phyloP scores from a whole-genome alignment of 106 monocot species.

The Allium sativum region DNA sequence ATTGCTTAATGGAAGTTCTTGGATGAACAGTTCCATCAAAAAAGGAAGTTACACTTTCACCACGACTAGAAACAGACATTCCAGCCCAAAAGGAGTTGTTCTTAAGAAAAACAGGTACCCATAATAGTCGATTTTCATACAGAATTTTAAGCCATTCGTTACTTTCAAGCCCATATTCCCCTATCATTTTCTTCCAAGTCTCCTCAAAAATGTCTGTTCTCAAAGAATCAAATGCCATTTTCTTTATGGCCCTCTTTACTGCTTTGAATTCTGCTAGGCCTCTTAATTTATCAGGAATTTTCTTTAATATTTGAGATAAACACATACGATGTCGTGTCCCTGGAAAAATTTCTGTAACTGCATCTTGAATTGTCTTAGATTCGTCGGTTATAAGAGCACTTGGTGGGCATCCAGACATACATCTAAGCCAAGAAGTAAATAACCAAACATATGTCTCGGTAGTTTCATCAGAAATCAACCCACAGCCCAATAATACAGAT shows the following conservation, averaged over 20 bases:
- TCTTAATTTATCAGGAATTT: slow-evolving; percentile 41
- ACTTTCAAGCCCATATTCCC: slow-evolving; percentile 27
- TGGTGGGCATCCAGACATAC: slow-evolving; percentile 31
- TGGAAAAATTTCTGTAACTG: slow-evolving; percentile 36
- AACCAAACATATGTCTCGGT: slow-evolving; percentile 49
- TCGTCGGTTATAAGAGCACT: slow-evolving; percentile 47
- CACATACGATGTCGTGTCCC: slow-evolving; percentile 33
- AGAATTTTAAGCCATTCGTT: slow-evolving; percentile 49
- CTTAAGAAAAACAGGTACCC: slow-evolving; percentile 67
- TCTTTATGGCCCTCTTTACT: slow-evolving; percentile 34
- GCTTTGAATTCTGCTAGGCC: slow-evolving; percentile 36
- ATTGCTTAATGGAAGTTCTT: slow-evolving; percentile 61
- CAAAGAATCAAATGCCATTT: slow-evolving; percentile 41
- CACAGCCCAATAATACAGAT: slow-evolving; percentile 42
- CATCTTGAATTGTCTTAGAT: slow-evolving; percentile 31
- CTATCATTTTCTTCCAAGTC: slow-evolving; percentile 38
- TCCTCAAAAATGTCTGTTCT: slow-evolving; percentile 38
- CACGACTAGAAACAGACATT: slow-evolving; percentile 46
- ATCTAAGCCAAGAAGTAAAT: slow-evolving; percentile 38
- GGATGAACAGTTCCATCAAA: slow-evolving; percentile 53
- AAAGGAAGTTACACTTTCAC: slow-evolving; percentile 26
- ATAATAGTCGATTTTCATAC: slow-evolving; percentile 39
- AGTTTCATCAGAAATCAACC: slow-evolving; percentile 37
- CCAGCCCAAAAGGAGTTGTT: slow-evolving; percentile 66
- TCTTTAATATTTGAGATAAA: slow-evolving; percentile 35